Evolutionary conservation across 257 asterid species (phyloP), one percentile per base, ranked within the genome.

Genomic region (Gardenia jasminoides): DNA sequence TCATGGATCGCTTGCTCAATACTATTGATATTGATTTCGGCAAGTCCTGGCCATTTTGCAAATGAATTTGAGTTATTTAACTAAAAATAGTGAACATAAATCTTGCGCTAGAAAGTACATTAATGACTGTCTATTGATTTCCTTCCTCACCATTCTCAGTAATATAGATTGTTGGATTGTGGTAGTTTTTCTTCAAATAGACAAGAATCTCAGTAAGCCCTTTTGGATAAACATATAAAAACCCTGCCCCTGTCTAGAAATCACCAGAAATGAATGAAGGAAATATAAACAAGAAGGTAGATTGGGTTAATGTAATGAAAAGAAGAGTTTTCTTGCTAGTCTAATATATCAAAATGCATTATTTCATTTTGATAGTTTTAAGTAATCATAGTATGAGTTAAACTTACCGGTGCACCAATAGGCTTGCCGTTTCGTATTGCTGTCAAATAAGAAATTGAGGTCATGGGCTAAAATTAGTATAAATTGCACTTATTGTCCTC

Each of bases 141-240:
- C 8, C 11, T 36, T 36, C 5, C 77, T 62, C 33, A 82, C 85
- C 85, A 74, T 78, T 73, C 28, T 82, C 80, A 0, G 82, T 78
- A 22, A 78, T 67, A n/a, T 82, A 82, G 31, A 82, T 74, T 3
- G 20, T 13, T 15, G 85, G 82, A 48, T 74, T 74, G 11, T 67
- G 61, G 67, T 82, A 82, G 3, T 48, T 78, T 15, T 82, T 44
- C 82, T 78, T 82, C 0, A 69, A 22, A 58, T 82, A 67, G 41
- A 82, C 62, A 6, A 82, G 76, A 67, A 82, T 67, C 17, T 82
- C 52, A 5, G 66, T 66, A 46, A 82, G 80, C 41, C 41, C 41
- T 52, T 82, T 33, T 52, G 82, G 85, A 17, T 66, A 61, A 2
- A 31, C 76, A 10, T 17, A 47, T 36, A 70, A 44, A 43, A 78